Evolutionary conservation across 352 stramenopile species (phyloP).

Genomic region (Globisporangium splendens): DNA sequence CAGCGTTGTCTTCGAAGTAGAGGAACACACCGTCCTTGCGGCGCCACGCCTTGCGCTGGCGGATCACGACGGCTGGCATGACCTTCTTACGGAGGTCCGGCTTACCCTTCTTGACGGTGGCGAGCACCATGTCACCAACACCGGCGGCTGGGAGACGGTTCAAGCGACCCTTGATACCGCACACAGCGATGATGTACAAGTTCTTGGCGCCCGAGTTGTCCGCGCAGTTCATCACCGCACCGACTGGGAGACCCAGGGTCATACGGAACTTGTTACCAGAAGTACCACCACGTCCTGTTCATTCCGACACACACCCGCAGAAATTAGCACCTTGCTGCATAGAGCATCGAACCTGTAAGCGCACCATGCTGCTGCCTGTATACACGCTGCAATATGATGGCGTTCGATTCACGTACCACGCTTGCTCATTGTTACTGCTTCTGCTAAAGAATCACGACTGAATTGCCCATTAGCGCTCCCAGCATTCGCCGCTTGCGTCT

Average conservation of each 20-base stretch:
- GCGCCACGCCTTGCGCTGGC: conserved; percentile 99
- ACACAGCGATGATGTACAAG: conserved; percentile 99
- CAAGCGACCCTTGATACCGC: conserved; percentile 98
- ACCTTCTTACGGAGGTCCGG: conserved; percentile 99
- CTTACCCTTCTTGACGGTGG: conserved; percentile 99
- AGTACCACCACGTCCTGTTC: conserved; percentile 92
- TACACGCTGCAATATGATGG: background rate
- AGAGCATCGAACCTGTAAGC: background rate
- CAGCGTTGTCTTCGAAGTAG: conserved; percentile 99
- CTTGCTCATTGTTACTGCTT: conserved; percentile 83
- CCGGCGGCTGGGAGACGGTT: conserved; percentile 98
- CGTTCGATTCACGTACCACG: conserved; percentile 43
- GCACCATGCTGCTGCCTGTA: background rate
- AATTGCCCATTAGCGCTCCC: background rate
- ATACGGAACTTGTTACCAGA: conserved; percentile 99
- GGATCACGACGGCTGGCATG: conserved; percentile 98
- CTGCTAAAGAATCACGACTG: conserved; percentile 85
- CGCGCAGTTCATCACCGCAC: conserved; percentile 99
- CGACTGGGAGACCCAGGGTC: conserved; percentile 97
- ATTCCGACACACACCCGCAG: too few species aligned
- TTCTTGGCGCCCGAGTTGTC: conserved; percentile 99
- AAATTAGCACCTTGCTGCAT: background rate
- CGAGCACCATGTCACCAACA: conserved; percentile 99
- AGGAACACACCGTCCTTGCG: conserved; percentile 99
- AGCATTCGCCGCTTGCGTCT: conserved; percentile 5